Evolutionary conservation across 179 eudicot species (phyloP), one percentile per base, ranked within the genome.

Genomic region (Amaranthus tricolor): DNA sequence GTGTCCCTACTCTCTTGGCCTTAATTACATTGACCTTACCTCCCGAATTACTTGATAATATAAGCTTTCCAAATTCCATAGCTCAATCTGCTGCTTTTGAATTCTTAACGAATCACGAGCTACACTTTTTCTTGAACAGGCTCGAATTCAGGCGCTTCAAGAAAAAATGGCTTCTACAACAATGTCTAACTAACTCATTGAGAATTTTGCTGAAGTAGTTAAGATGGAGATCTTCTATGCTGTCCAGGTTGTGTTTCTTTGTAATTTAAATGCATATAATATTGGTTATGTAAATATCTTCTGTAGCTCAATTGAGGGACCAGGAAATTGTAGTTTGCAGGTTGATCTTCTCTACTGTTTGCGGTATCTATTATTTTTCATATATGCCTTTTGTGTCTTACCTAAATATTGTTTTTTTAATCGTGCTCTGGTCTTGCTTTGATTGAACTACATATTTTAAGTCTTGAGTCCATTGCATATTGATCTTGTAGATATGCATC

Each of bases 91-190:
- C 12, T 72, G 49, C 10, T 48, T 66, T 60, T 5, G 19, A 31
- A 51, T 24, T 70, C 48, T 48, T 49, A 54, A 17, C 20, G 70
- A 20, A 43, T 31, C 47, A 17, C 43, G 70, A 20, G 56, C 31
- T 19, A 14, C 3, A 17, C n/a, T 50, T 31, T 58, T 74, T 65
- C 49, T 56, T 62, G 24, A 47, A 21, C 83, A 89, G 93, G 88
- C 87, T 77, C 86, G 88, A 75, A 70, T 91, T 9, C 82, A 88
- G 69, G 81, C 63, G 83, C 90, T 91, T 83, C 86, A 80, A 50
- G 86, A 86, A 73, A 89, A 85, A 77, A 77, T 80, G 50, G 62
- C 78, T 71, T 73, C 82, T 54, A 53, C 76, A 70, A 71, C 68
- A 74, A 61, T 56, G 70, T 74, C 82, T 68, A 31, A 31, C 2